Conservation (phyloP, 78 protist genomes). For the Isochrysis galbana region DNA sequence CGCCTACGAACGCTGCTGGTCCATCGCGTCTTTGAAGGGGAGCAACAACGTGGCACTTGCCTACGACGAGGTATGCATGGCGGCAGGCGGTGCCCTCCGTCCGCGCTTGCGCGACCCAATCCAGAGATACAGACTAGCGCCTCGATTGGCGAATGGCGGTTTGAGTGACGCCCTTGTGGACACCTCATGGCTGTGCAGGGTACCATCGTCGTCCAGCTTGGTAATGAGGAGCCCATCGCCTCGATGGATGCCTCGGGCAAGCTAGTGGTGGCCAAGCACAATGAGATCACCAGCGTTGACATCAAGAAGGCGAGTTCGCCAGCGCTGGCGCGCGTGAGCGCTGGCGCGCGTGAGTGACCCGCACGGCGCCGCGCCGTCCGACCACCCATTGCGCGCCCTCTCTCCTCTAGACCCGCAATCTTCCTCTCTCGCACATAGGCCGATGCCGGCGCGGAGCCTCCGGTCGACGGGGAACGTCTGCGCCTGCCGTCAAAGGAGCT, state of each 20-base stretch:
- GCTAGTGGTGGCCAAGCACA: slow-evolving; percentile 83
- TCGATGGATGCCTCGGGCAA: slow-evolving; percentile 93
- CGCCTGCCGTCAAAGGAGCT: slow-evolving; percentile 79
- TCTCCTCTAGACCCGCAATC: too few species aligned
- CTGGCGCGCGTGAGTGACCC: not conserved
- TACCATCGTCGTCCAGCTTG: slow-evolving; percentile 88
- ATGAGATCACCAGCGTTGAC: slow-evolving; percentile 72
- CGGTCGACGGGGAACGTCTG: slow-evolving; percentile 91
- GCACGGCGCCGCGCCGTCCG: too few species aligned
- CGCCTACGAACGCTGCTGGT: slow-evolving; percentile 95
- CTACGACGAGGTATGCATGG: slow-evolving; percentile 87
- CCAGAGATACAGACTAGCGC: too few species aligned
- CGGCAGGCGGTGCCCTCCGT: too few species aligned
- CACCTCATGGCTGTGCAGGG: too few species aligned
- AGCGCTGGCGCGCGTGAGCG: not conserved
- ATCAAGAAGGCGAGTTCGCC: slow-evolving; percentile 19
- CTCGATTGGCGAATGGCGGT: too few species aligned
- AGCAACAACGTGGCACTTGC: slow-evolving; percentile 83
- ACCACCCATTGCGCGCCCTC: too few species aligned
- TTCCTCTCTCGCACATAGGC: too few species aligned
- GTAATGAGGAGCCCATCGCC: slow-evolving; percentile 92
- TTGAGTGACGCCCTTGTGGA: too few species aligned
- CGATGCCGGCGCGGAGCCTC: too few species aligned
- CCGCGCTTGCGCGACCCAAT: too few species aligned
- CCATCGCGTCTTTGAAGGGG: slow-evolving; percentile 72